Conservation (phyloP, 2,329 filamentous ascomycete genomes). For the Seiridium cupressi region DNA sequence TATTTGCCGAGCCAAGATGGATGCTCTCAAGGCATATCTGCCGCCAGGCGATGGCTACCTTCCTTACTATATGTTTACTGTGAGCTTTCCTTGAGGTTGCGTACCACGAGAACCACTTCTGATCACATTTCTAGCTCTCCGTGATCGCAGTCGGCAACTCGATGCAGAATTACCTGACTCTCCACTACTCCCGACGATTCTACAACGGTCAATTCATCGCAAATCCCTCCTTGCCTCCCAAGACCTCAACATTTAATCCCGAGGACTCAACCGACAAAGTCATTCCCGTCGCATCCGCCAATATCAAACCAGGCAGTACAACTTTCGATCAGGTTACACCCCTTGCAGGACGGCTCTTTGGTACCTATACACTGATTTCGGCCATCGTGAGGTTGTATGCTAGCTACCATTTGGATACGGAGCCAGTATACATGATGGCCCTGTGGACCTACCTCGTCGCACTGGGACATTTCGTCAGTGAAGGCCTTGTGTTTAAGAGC, state of each 20-base stretch:
- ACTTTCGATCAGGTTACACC: slow-evolving; percentile 64
- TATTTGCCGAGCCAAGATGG: slow-evolving; percentile 33
- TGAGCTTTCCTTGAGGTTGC: slow-evolving; percentile 29
- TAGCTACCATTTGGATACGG: slow-evolving; percentile 75
- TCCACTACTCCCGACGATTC: slow-evolving; percentile 80
- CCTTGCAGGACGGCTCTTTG: slow-evolving; percentile 77
- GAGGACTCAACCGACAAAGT: slow-evolving; percentile 55
- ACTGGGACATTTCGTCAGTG: slow-evolving; percentile 72
- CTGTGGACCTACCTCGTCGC: slow-evolving; percentile 82
- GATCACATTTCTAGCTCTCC: slow-evolving; percentile 60
- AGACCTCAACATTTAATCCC: slow-evolving; percentile 41
- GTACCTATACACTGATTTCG: slow-evolving; percentile 82
- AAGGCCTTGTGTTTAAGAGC: slow-evolving; percentile 78
- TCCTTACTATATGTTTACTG: slow-evolving; percentile 58
- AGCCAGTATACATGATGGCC: slow-evolving; percentile 74
- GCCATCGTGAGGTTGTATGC: slow-evolving; percentile 78
- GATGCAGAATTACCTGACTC: slow-evolving; percentile 77
- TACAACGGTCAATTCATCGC: slow-evolving; percentile 68
- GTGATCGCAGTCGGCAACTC: slow-evolving; percentile 81
- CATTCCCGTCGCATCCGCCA: slow-evolving; percentile 37
- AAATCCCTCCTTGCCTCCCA: slow-evolving; percentile 43
- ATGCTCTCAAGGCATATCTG: slow-evolving; percentile 38
- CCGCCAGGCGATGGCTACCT: slow-evolving; percentile 52
- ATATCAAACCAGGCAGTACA: slow-evolving; percentile 44
- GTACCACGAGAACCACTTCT: not conserved